Conservation (phyloP, 73 alveolate genomes). For the Stentor coeruleus region DNA sequence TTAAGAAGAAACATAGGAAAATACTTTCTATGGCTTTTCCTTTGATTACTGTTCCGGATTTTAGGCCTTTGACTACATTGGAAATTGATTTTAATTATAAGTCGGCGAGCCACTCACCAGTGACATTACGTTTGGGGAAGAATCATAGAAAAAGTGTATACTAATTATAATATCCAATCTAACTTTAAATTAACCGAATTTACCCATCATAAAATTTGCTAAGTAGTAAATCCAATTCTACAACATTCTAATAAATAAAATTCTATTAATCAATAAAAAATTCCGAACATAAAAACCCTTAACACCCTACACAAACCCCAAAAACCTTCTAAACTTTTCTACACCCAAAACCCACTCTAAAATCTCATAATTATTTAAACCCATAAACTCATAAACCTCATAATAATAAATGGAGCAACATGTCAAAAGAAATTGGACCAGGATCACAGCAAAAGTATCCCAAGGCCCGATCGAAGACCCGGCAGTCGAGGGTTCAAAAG, state of each 20-base stretch:
- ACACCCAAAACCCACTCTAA: too few relatives aligned
- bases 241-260: too few relatives aligned
- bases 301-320: too few relatives aligned
- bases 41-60: neutral
- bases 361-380: too few relatives aligned
- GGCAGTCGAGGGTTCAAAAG: neutral
- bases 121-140: neutral
- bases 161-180: too few relatives aligned
- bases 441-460: neutral
- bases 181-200: too few relatives aligned
- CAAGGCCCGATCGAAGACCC: conserved; percentile 26
- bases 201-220: too few relatives aligned
- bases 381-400: too few relatives aligned
- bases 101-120: neutral
- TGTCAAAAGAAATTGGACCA: neutral
- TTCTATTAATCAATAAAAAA: too few relatives aligned
- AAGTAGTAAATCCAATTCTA: too few relatives aligned
- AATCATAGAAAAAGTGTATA: neutral
- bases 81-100: neutral
- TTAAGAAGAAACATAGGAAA: neutral
- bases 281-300: too few relatives aligned
- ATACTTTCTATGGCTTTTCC: neutral
- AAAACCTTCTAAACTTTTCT: too few relatives aligned
- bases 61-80: neutral
- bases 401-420: neutral